phyloP scores from a whole-genome alignment of 2,329 filamentous ascomycete genomes.

The Verticillium nubilum region DNA sequence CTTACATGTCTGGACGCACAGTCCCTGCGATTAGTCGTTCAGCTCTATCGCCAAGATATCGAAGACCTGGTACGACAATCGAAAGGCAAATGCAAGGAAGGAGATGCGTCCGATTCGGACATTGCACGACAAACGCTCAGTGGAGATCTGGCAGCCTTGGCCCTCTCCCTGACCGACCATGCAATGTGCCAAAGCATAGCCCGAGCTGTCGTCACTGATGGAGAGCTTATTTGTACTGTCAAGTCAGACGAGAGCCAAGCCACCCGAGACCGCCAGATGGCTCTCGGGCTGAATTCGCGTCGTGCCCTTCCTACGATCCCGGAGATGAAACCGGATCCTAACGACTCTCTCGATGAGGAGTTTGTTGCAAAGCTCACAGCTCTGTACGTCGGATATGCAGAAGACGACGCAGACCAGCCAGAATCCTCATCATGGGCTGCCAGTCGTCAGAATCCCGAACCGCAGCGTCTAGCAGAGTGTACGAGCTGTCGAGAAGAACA shows the following conservation, averaged over 20 bases:
- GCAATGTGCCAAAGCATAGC: conserved; percentile 13
- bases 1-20: conserved; percentile 5
- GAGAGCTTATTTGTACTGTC: not conserved
- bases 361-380: not conserved
- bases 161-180: conserved; percentile 5
- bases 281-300: not conserved
- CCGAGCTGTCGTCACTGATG: conserved; percentile 16
- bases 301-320: not conserved
- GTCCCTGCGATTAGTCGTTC: conserved; percentile 11
- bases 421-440: conserved; percentile 3
- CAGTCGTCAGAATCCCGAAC: not conserved
- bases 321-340: not conserved
- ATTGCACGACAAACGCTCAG: conserved; percentile 8
- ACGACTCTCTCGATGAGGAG: not conserved
- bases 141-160: conserved; percentile 8
- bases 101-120: conserved; percentile 6
- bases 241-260: conserved; percentile 1
- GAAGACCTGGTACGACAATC: not conserved
- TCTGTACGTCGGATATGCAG: not conserved
- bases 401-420: not conserved
- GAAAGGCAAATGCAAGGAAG: conserved; percentile 10
- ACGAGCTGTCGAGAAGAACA: not conserved
- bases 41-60: conserved; percentile 14
- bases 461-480: not conserved
- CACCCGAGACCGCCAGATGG: not conserved